Evolutionary conservation across 2,329 filamentous ascomycete genomes (phyloP), one percentile per base, ranked within the genome.

Genomic region (Colletotrichum caudatum): DNA sequence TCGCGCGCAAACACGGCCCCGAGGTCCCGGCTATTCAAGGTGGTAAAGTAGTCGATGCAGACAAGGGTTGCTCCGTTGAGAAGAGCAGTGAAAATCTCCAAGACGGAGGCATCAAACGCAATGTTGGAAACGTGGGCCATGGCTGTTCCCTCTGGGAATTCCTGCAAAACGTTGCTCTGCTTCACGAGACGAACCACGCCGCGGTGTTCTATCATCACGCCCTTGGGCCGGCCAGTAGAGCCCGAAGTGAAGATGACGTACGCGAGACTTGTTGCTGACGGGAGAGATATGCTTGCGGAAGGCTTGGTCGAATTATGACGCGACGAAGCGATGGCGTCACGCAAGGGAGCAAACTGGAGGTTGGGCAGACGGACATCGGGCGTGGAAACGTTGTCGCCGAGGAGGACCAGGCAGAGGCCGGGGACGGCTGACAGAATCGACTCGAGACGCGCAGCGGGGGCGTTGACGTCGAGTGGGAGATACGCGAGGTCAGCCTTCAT

Each of bases 401-500:
- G 20, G 5, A 77, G 61, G 12, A 76, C 58, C 44, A 63, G 29
- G 7, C 20, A 37, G 16, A 51, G 26, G 2, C 70, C 71, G 1
- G 64, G 12, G 1, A 76, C 16, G 1, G 68, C 48, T 3, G 69
- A 72, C 0, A 78, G 64, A 16, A 77, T 76, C 3, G 44, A 64
- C n/a, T 74, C 67, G 16, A 77, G 65, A 6, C 77, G 72, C 0
- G 23, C 65, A 6, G 18, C 35, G 23, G 77, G 77, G 5, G 48
- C 56, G 6, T 74, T 76, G 11, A 66, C 51, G 57, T 78, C 76
- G 0, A 78, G 59, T 0, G 77, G 77, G 4, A 78, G 53, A 54
- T 78, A 78, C 1, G 77, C 77, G 18, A 77, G 23, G 37, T 71
- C 73, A 2, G 77, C 76, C 51, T 77, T 78, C 5, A 78, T 61